Evolutionary conservation across 371 early-diverging fungal species (phyloP).

Genomic region (Nematocida parisii): DNA sequence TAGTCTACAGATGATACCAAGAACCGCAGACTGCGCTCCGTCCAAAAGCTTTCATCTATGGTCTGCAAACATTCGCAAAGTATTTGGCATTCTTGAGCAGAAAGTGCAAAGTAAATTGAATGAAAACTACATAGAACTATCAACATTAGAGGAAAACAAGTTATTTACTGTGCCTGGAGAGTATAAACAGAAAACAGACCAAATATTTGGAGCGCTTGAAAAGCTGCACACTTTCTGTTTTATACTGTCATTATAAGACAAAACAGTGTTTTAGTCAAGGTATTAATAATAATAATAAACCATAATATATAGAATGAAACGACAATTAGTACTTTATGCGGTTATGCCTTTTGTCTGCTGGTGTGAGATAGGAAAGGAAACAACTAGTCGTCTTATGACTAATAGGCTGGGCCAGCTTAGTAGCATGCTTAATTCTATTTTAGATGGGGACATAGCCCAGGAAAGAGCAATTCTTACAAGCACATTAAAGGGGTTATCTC

Average conservation of each 20-base stretch:
- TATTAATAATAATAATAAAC: constrained; percentile 30
- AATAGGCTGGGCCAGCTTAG: neutral
- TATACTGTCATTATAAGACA: constrained; percentile 16
- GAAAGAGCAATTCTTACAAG: neutral
- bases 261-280: constrained; percentile 26
- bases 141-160: constrained; percentile 5
- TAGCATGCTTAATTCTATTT: neutral
- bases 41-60: constrained; percentile 55
- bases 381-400: neutral
- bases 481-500: neutral
- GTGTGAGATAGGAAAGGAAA: constrained; percentile 8
- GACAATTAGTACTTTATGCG: neutral
- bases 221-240: constrained; percentile 40
- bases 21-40: constrained; percentile 42
- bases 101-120: constrained; percentile 7
- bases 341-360: neutral
- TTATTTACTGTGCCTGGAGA: neutral
- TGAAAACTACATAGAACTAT: constrained; percentile 12
- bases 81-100: neutral
- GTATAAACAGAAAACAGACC: constrained; percentile 32
- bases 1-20: constrained; percentile 38
- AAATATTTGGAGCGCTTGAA: constrained; percentile 11
- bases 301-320: constrained; percentile 25
- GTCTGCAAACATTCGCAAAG: neutral
- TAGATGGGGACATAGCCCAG: neutral